Evolutionary conservation across 192 early-diverging fungal species (phyloP).

Genomic region (Linnemannia elongata): DNA sequence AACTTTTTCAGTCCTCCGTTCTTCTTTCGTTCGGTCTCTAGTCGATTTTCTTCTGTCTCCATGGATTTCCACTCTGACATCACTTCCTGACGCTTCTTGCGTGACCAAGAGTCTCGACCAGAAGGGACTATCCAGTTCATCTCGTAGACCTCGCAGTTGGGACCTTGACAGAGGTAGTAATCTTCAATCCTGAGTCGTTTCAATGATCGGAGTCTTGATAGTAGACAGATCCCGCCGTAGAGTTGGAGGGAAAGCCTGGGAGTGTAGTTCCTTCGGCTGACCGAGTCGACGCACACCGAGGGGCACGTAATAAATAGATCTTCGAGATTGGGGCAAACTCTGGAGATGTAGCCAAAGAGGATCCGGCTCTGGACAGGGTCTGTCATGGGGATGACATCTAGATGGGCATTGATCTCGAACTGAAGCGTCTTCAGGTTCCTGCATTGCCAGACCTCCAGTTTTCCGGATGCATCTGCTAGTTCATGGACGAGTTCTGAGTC

Average conservation of each 20-base stretch:
- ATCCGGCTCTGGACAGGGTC: not conserved
- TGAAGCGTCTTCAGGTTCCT: not conserved
- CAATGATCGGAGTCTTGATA: not conserved
- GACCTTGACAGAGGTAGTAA: not conserved
- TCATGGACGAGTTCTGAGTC: not conserved
- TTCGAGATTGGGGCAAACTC: not conserved
- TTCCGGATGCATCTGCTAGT: not conserved
- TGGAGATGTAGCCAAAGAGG: not conserved
- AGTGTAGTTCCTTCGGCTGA: not conserved
- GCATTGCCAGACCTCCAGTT: not conserved
- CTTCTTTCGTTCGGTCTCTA: not conserved
- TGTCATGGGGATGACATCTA: not conserved
- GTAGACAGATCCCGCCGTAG: not conserved
- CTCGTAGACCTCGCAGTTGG: not conserved
- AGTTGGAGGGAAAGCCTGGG: not conserved
- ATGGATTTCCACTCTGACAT: not conserved
- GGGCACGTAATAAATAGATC: not conserved
- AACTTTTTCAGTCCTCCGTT: not conserved
- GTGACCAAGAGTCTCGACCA: not conserved
- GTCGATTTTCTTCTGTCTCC: not conserved
- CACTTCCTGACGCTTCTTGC: not conserved
- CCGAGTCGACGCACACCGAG: not conserved
- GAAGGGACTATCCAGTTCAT: not conserved
- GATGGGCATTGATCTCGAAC: not conserved
- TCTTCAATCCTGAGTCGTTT: not conserved